phyloP scores from a whole-genome alignment of 1,139 yeast species.

The Pneumocystis wakefieldiae region DNA sequence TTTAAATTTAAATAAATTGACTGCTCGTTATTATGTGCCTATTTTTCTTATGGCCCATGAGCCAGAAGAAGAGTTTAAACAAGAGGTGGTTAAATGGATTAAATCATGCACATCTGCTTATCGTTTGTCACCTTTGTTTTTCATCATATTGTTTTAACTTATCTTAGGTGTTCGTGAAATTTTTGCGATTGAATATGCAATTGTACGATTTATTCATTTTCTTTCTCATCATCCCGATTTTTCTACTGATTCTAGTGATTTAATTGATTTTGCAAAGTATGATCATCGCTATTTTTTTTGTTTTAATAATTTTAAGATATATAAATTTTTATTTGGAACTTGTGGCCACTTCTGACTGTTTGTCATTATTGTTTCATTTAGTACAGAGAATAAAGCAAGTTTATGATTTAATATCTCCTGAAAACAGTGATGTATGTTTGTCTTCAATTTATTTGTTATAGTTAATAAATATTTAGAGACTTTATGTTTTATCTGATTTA shows the following conservation, averaged over 20 bases:
- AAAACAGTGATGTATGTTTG: constrained; percentile 15
- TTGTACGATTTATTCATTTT: constrained; percentile 54
- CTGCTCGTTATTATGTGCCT: constrained; percentile 52
- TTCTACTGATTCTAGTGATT: constrained; percentile 18
- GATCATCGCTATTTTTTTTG: not conserved
- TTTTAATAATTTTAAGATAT: constrained; percentile 24
- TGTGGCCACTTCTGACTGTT: constrained; percentile 50
- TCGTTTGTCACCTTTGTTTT: constrained; percentile 11
- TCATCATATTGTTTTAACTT: not conserved
- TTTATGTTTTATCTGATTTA: constrained; percentile 60
- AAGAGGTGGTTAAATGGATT: constrained; percentile 55
- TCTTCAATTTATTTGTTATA: not conserved
- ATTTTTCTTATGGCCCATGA: constrained; percentile 67
- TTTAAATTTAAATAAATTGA: constrained; percentile 38
- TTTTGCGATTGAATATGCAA: constrained; percentile 45
- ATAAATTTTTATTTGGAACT: constrained; percentile 45
- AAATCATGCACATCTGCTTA: constrained; percentile 36
- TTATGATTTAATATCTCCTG: constrained; percentile 31
- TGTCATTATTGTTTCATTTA: constrained; percentile 58
- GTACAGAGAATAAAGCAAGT: constrained; percentile 72
- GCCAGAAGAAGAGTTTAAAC: constrained; percentile 38
- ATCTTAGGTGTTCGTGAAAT: constrained; percentile 26
- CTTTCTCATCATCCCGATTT: constrained; percentile 63
- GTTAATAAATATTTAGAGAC: constrained; percentile 20
- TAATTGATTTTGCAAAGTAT: constrained; percentile 17